Evolutionary conservation across 2,329 filamentous ascomycete species (phyloP).

Genomic region (Trichophyton simii): DNA sequence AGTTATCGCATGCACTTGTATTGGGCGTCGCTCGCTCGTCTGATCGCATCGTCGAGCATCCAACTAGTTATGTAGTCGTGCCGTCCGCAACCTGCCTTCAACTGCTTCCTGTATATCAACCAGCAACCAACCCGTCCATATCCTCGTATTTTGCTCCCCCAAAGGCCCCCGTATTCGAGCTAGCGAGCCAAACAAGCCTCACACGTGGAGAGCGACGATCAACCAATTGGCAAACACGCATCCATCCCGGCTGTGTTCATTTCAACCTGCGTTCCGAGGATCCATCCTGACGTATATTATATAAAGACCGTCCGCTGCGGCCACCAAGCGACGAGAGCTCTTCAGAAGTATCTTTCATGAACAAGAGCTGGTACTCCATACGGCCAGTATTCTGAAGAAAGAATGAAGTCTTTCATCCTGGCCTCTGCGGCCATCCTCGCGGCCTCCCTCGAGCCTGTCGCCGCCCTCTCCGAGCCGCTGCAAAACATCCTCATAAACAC

Average conservation of each 20-base stretch:
- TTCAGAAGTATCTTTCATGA: background rate
- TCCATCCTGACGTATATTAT: background rate
- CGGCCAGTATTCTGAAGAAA: background rate
- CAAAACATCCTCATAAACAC: conserved; percentile 46
- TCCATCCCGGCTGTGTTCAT: background rate
- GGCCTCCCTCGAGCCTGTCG: background rate
- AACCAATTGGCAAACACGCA: background rate
- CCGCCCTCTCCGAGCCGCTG: conserved; percentile 22
- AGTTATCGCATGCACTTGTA: too few relatives aligned
- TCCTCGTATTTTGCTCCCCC: background rate
- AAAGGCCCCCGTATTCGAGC: background rate
- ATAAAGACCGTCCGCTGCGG: background rate
- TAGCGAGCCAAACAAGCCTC: background rate
- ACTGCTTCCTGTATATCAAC: background rate
- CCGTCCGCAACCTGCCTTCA: background rate
- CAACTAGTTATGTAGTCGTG: too few relatives aligned
- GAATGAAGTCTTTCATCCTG: background rate
- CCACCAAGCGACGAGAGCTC: background rate
- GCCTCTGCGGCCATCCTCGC: background rate
- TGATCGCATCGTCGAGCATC: background rate
- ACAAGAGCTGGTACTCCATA: background rate
- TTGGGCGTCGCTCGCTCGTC: background rate
- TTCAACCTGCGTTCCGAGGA: background rate
- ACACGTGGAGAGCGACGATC: background rate
- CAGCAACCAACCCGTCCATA: background rate